Percentiles rank a stretch among this genome's conserved stretches.
phyloP scores from a whole-genome alignment of 495 filamentous ascomycete species.

The Daldinia concentrica region DNA sequence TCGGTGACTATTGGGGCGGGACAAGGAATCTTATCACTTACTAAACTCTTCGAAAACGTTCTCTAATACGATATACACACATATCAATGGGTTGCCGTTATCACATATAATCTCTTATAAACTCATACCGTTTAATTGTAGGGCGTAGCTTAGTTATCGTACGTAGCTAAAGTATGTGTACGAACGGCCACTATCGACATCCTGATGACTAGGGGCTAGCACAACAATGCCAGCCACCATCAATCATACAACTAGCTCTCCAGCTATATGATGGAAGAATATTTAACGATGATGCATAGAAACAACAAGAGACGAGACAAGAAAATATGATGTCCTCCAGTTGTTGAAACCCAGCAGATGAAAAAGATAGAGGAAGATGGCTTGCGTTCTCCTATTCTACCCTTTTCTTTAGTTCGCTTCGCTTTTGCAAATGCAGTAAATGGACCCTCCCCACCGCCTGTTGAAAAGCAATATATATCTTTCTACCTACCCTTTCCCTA shows the following conservation, averaged over 20 bases:
- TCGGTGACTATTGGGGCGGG: no score
- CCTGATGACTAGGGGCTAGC: background rate
- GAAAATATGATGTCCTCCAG: slow-evolving; percentile 26
- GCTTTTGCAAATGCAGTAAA: slow-evolving; percentile 9
- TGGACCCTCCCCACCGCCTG: slow-evolving; percentile 10
- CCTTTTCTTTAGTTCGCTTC: slow-evolving; percentile 1
- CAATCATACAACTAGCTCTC: background rate
- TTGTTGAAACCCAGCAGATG: slow-evolving; percentile 48
- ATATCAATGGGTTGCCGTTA: no score
- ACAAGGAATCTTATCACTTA: no score
- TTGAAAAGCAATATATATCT: slow-evolving; percentile 10
- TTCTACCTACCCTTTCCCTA: slow-evolving; percentile 9
- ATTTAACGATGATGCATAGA: background rate
- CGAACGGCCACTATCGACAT: background rate
- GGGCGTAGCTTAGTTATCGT: background rate
- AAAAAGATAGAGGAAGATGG: slow-evolving; percentile 8
- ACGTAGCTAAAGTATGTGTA: background rate
- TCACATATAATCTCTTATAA: no score
- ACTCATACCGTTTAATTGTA: background rate
- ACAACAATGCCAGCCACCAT: background rate
- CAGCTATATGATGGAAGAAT: background rate
- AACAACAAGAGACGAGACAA: slow-evolving; percentile 4
- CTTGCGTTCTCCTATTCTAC: background rate
- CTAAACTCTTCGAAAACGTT: no score
- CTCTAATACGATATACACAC: no score